Conservation (phyloP, 2,329 filamentous ascomycete species). For the Talaromyces atroroseus region DNA sequence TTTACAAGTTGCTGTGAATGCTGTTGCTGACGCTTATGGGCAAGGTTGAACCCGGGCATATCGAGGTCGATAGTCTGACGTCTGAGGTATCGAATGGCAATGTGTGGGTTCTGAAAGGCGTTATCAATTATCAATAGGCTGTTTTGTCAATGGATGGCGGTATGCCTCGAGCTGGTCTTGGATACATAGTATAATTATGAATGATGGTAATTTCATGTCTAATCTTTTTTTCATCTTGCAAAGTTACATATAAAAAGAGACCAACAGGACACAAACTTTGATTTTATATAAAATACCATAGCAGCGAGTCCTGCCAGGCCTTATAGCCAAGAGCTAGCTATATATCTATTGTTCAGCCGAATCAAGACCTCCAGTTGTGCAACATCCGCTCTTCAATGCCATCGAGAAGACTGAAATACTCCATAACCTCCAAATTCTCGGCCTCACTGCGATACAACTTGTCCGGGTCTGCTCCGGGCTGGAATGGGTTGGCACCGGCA, state of each 20-base stretch:
- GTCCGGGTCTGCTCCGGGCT: constrained; percentile 87
- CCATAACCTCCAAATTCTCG: constrained; percentile 91
- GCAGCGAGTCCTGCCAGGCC: background rate
- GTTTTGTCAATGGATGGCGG: background rate
- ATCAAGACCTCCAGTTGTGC: constrained; percentile 36
- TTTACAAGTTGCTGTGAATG: background rate
- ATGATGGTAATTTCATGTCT: background rate
- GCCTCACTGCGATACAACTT: constrained; percentile 91
- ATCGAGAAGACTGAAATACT: constrained; percentile 87
- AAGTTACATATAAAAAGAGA: no score
- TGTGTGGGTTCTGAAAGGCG: constrained; percentile 68
- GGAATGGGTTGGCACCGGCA: constrained; percentile 66
- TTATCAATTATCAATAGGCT: constrained; percentile 47
- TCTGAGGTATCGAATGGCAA: constrained; percentile 81
- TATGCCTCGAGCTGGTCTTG: constrained; percentile 7
- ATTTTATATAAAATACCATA: background rate
- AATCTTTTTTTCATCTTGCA: no score
- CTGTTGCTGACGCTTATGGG: constrained; percentile 16
- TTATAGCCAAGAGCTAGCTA: background rate
- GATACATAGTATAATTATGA: background rate
- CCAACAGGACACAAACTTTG: no score
- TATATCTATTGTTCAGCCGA: constrained; percentile 9
- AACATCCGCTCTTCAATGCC: constrained; percentile 81
- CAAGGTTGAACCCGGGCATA: constrained; percentile 62
- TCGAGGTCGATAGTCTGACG: constrained; percentile 70